Evolutionary conservation across 2,329 filamentous ascomycete species (phyloP).

Genomic region (Ophiostoma ulmi): DNA sequence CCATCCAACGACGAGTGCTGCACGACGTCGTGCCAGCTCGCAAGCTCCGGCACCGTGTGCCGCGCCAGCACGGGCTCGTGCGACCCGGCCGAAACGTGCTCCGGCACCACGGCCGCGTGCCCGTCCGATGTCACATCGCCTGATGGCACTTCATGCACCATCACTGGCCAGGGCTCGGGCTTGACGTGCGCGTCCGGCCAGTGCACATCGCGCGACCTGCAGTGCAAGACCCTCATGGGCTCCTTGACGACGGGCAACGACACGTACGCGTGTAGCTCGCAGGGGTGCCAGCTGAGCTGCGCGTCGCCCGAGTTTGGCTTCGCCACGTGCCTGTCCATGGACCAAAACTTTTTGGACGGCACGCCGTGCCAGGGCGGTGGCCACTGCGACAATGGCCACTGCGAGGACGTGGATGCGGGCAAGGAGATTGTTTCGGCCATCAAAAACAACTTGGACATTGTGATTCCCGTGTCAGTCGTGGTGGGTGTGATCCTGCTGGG

Average conservation of each 20-base stretch:
- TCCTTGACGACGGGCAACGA: slow-evolving; percentile 66
- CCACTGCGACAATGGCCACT: slow-evolving; percentile 70
- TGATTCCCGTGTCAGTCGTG: slow-evolving; percentile 71
- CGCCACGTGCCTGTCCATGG: slow-evolving; percentile 66
- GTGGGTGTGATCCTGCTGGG: slow-evolving; percentile 70
- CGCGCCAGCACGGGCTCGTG: slow-evolving; percentile 73
- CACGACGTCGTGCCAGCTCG: slow-evolving; percentile 60
- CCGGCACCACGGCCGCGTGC: slow-evolving; percentile 66
- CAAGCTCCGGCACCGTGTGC: slow-evolving; percentile 66
- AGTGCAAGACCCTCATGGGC: slow-evolving; percentile 82
- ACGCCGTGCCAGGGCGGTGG: slow-evolving; percentile 79
- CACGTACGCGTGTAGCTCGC: slow-evolving; percentile 70
- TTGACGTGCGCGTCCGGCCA: slow-evolving; percentile 85
- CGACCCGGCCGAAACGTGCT: slow-evolving; percentile 79
- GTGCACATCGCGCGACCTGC: slow-evolving; percentile 84
- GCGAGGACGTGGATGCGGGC: slow-evolving; percentile 62
- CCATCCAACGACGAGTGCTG: slow-evolving; percentile 79
- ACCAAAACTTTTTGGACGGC: slow-evolving; percentile 91
- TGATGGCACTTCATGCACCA: slow-evolving; percentile 69
- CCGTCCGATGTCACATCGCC: slow-evolving; percentile 64
- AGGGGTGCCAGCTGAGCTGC: slow-evolving; percentile 73
- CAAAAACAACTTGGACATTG: slow-evolving; percentile 66
- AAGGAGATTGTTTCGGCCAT: slow-evolving; percentile 74
- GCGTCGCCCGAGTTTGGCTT: slow-evolving; percentile 61
- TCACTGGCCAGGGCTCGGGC: slow-evolving; percentile 49